A percentile compares a stretch with the other conserved stretches of the same genome.
phyloP scores from a whole-genome alignment of 1,284 basidiomycete species.

The Apiotrichum laibachii region DNA sequence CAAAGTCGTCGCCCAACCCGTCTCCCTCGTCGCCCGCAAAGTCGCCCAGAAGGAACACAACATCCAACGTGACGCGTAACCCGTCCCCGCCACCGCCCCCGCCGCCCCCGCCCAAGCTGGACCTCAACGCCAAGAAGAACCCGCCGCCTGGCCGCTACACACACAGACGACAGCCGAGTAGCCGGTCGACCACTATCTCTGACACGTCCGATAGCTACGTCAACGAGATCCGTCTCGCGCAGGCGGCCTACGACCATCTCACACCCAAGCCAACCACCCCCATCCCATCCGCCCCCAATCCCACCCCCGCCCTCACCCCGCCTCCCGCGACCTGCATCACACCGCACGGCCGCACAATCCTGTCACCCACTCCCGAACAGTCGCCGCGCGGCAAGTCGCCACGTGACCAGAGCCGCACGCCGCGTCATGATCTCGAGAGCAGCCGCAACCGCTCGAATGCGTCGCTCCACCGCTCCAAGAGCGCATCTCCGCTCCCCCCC shows the following conservation, averaged over 20 bases:
- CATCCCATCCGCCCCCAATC: not conserved
- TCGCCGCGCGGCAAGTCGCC: slow-evolving; percentile 7
- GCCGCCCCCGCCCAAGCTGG: slow-evolving; percentile 1
- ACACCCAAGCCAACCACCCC: slow-evolving; percentile 1
- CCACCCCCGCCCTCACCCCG: not conserved
- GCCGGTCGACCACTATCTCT: slow-evolving; percentile 5
- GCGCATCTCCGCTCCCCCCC: slow-evolving; percentile 10
- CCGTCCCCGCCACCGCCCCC: not conserved
- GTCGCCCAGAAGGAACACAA: not conserved
- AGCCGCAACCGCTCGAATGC: slow-evolving; percentile 12
- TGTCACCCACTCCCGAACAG: slow-evolving; percentile 11
- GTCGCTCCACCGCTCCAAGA: slow-evolving; percentile 12
- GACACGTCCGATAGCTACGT: slow-evolving; percentile 18
- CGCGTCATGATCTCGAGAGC: not conserved
- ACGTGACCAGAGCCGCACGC: not conserved
- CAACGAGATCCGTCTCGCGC: slow-evolving; percentile 20
- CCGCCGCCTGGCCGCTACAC: not conserved
- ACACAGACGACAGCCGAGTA: slow-evolving; percentile 13
- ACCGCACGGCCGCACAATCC: slow-evolving; percentile 3
- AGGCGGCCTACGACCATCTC: slow-evolving; percentile 20
- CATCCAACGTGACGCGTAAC: no score
- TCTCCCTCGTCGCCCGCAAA: not conserved
- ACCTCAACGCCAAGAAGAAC: not conserved
- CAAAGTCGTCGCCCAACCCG: not conserved
- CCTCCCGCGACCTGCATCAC: slow-evolving; percentile 1